phyloP scores from a whole-genome alignment of 345 rosid species.

The Eutrema heterophyllum region DNA sequence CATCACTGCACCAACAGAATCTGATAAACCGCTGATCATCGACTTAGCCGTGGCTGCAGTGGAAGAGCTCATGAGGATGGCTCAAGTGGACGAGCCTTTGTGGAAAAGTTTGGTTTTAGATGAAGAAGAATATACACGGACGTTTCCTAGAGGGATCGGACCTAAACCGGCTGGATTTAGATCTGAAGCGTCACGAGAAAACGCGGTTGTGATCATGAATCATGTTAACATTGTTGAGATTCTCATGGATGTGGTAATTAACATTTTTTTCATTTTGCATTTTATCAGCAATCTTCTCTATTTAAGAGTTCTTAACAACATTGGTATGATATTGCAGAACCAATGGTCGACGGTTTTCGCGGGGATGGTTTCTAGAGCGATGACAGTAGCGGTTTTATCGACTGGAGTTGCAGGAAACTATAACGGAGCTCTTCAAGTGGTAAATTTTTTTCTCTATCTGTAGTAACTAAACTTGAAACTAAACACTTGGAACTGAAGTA shows the following conservation, averaged over 20 bases:
- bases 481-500: background rate
- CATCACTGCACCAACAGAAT: slow-evolving; percentile 53
- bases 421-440: slow-evolving; percentile 93
- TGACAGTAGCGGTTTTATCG: slow-evolving; percentile 71
- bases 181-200: slow-evolving; percentile 78
- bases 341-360: slow-evolving; percentile 84
- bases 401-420: slow-evolving; percentile 90
- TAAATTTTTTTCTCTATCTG: slow-evolving; percentile 9
- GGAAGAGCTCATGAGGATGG: slow-evolving; percentile 88
- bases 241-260: slow-evolving; percentile 77
- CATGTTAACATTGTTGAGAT: slow-evolving; percentile 84
- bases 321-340: slow-evolving; percentile 36
- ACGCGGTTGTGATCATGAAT: slow-evolving; percentile 75
- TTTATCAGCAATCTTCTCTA: background rate
- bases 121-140: slow-evolving; percentile 68
- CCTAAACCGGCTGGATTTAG: slow-evolving; percentile 66
- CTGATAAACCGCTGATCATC: slow-evolving; percentile 73
- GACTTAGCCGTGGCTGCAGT: slow-evolving; percentile 92
- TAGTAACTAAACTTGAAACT: background rate
- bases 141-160: slow-evolving; percentile 73
- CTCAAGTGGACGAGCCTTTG: slow-evolving; percentile 74
- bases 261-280: background rate
- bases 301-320: background rate
- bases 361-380: slow-evolving; percentile 79
- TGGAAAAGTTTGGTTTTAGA: slow-evolving; percentile 52